These are phyloP conservation scores for Pythium apleroticum DNA, from an alignment of 352 stramenopile genomes.

Conservation along the genomic window DNA sequence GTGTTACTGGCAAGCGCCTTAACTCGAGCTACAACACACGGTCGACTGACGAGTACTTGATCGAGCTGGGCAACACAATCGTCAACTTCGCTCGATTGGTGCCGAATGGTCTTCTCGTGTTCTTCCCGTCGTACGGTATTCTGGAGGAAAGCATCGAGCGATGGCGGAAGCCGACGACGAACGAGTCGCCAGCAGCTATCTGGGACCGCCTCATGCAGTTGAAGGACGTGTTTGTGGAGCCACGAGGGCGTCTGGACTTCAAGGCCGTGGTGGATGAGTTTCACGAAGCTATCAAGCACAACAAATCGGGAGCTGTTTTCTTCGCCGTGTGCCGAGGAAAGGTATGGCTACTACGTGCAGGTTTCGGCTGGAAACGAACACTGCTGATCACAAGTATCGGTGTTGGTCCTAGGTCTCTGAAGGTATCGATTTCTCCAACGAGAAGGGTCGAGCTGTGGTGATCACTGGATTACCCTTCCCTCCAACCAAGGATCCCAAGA, in stretches of 20 bases:
- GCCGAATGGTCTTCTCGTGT: constrained; percentile 97
- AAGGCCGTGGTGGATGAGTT: constrained; percentile 82
- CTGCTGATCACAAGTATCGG: background rate
- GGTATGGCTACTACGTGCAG: constrained; percentile 28
- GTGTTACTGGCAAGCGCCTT: constrained; percentile 92
- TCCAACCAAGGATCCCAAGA: constrained; percentile 96
- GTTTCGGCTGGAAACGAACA: no score
- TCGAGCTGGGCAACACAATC: constrained; percentile 97
- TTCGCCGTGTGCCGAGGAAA: constrained; percentile 99
- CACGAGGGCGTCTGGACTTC: constrained; percentile 70
- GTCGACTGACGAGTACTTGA: constrained; percentile 92
- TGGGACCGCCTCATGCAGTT: constrained; percentile 77
- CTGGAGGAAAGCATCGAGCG: constrained; percentile 86
- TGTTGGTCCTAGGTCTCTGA: constrained; percentile 88
- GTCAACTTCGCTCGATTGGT: constrained; percentile 93
- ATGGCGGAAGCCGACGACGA: constrained; percentile 58
- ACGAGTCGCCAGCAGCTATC: constrained; percentile 56
- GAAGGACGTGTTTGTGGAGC: constrained; percentile 82
- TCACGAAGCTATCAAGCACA: constrained; percentile 66
- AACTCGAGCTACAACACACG: constrained; percentile 95
- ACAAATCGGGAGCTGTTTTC: constrained; percentile 91
- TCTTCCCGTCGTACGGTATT: constrained; percentile 99
- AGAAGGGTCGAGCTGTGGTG: constrained; percentile 96
- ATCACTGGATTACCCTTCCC: constrained; percentile 99
- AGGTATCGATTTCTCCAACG: constrained; percentile 98